Conservation (phyloP, 495 filamentous ascomycete genomes). For the Xylaria scruposa region DNA sequence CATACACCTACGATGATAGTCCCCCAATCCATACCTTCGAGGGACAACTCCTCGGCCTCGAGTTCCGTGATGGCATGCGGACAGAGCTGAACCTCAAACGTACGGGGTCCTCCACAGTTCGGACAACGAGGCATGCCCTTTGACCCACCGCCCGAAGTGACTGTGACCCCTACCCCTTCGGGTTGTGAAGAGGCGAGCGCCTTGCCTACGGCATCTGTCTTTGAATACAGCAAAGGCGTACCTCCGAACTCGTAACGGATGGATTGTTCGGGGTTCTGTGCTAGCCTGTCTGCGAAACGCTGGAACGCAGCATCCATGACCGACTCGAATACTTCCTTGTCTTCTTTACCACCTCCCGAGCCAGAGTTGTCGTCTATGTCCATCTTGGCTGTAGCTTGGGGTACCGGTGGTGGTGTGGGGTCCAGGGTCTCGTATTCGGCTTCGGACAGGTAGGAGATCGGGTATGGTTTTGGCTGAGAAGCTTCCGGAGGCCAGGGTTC, state of each 20-base stretch:
- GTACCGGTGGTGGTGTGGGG: conserved; percentile 47
- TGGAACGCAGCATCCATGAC: conserved; percentile 88
- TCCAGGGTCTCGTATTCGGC: conserved; percentile 91
- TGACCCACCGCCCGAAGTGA: conserved; percentile 31
- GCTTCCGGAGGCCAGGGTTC: conserved; percentile 78
- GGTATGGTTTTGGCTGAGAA: conserved; percentile 72
- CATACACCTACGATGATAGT: conserved; percentile 93
- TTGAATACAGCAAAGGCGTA: conserved; percentile 79
- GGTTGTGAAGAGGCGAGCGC: conserved; percentile 49
- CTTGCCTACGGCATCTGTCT: conserved; percentile 75
- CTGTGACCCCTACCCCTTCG: conserved; percentile 23
- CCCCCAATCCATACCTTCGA: conserved; percentile 99
- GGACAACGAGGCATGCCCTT: conserved; percentile 73
- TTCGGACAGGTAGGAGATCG: conserved; percentile 77
- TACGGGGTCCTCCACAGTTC: conserved; percentile 74
- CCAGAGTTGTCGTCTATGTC: conserved; percentile 60
- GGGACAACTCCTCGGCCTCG: conserved; percentile 75
- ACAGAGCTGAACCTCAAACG: conserved; percentile 86
- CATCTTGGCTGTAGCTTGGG: conserved; percentile 59
- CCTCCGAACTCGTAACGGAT: conserved; percentile 92
- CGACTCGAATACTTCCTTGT: conserved; percentile 84
- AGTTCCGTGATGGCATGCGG: conserved; percentile 89
- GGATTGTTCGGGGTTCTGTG: conserved; percentile 92
- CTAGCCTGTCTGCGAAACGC: conserved; percentile 83
- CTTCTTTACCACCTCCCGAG: conserved; percentile 61